A percentile compares a stretch with the other conserved stretches of the same genome.
These are phyloP conservation scores for Pyronema omphalodes DNA, from an alignment of 495 filamentous ascomycete genomes.

Conservation along the genomic window DNA sequence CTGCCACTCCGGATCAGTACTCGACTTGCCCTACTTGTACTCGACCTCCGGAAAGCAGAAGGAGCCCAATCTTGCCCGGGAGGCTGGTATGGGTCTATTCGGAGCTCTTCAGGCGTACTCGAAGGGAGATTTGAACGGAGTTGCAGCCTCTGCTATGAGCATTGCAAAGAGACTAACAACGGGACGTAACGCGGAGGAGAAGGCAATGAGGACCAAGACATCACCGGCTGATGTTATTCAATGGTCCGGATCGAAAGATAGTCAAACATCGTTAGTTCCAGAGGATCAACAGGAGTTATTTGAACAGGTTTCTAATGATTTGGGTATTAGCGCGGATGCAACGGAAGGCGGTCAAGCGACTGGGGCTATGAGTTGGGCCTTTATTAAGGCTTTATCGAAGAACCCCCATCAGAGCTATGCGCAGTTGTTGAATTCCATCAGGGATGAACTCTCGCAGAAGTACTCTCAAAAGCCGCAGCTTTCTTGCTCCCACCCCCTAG, in stretches of 20 bases:
- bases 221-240: constrained; percentile 91
- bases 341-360: constrained; percentile 66
- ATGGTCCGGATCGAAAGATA: constrained; percentile 93
- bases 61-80: constrained; percentile 93
- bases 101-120: constrained; percentile 78
- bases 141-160: constrained; percentile 61
- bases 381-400: constrained; percentile 84
- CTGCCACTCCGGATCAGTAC: constrained; percentile 92
- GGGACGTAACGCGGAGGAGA: constrained; percentile 65
- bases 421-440: constrained; percentile 83
- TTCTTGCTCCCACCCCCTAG: constrained; percentile 87
- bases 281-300: background rate
- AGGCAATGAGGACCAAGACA: constrained; percentile 73
- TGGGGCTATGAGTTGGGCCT: constrained; percentile 96
- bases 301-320: background rate
- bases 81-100: constrained; percentile 84
- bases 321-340: constrained; percentile 37
- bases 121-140: constrained; percentile 70
- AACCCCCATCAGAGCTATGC: constrained; percentile 97
- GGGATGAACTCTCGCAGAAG: constrained; percentile 71
- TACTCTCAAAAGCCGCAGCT: constrained; percentile 95
- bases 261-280: constrained; percentile 67
- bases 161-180: constrained; percentile 85
- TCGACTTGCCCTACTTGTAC: constrained; percentile 96
- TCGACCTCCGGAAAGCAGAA: constrained; percentile 77